Evolutionary conservation across 805 yeast genomes (phyloP).

Genomic region (Saccharomycopsis sp.): DNA sequence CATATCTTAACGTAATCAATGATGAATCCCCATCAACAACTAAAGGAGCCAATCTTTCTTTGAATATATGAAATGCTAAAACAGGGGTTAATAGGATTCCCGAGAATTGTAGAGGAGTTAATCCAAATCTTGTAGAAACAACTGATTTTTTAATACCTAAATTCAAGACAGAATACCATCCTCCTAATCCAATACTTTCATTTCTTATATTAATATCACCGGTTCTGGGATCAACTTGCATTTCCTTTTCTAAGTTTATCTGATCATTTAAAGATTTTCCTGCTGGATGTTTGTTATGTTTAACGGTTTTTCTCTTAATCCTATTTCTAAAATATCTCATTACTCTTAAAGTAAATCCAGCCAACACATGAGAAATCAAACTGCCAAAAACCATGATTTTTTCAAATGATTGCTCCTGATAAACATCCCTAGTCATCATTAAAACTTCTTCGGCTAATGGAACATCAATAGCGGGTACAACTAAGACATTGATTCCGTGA

Average conservation of each 20-base stretch:
- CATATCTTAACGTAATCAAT: conserved; percentile 39
- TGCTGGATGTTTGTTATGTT: background rate
- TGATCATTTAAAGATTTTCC: conserved; percentile 21
- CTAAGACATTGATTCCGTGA: conserved; percentile 44
- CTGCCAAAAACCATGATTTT: conserved; percentile 36
- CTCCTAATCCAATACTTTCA: conserved; percentile 50
- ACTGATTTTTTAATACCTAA: conserved; percentile 40
- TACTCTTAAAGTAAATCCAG: conserved; percentile 41
- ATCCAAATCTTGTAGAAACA: conserved; percentile 33
- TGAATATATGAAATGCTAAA: conserved; percentile 35
- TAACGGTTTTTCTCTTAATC: conserved; percentile 21
- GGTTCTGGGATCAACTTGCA: conserved; percentile 3
- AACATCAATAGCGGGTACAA: conserved; percentile 40
- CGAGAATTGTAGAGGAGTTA: conserved; percentile 47
- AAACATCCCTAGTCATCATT: conserved; percentile 50
- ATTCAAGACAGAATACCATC: conserved; percentile 45
- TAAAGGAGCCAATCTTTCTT: conserved; percentile 41
- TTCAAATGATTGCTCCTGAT: conserved; percentile 47
- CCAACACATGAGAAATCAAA: conserved; percentile 35
- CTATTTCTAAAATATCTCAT: conserved; percentile 24
- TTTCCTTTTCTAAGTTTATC: conserved; percentile 6
- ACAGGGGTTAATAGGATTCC: conserved; percentile 46
- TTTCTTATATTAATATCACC: conserved; percentile 24
- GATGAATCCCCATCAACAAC: conserved; percentile 56
- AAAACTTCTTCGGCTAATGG: conserved; percentile 40